Conservation (phyloP, 371 early-diverging fungal species). For the Rhizopus microsporus region DNA sequence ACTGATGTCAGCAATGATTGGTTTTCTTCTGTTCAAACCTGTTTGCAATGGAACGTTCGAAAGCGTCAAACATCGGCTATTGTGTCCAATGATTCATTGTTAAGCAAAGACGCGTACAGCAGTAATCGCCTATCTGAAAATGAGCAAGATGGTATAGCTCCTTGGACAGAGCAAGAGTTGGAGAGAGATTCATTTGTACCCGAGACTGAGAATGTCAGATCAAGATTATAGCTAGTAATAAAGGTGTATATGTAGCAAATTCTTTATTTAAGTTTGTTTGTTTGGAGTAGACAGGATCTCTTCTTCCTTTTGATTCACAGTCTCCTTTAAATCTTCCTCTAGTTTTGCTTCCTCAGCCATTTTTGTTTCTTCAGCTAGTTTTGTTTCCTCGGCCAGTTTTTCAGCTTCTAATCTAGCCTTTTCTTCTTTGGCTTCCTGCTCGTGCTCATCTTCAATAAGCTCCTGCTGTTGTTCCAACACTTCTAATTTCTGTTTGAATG, state of each 20-base stretch:
- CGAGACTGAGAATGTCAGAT: neutral
- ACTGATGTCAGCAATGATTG: constrained; percentile 73
- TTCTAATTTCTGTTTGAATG: constrained; percentile 91
- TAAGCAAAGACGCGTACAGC: neutral
- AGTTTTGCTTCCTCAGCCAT: too few species aligned
- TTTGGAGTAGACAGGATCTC: too few species aligned
- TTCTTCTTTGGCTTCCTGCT: constrained; percentile 64
- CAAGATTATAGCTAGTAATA: neutral
- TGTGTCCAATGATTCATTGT: neutral
- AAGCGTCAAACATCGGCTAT: constrained; percentile 65
- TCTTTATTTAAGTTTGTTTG: too few species aligned
- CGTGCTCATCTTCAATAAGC: constrained; percentile 88
- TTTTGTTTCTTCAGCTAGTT: too few species aligned
- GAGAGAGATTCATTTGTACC: constrained; percentile 3
- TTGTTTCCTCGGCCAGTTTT: too few species aligned
- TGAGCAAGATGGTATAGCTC: constrained; percentile 19
- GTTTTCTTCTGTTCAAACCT: constrained; percentile 77
- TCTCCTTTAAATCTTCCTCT: too few species aligned
- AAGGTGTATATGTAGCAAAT: too few species aligned
- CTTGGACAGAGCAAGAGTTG: constrained; percentile 32
- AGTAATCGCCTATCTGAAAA: neutral
- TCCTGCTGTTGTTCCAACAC: constrained; percentile 95
- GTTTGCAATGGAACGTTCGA: constrained; percentile 84
- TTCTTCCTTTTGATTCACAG: too few species aligned
- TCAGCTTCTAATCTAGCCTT: constrained; percentile 30